Conservation (phyloP, 179 eudicot genomes). For the Gypsophila paniculata region DNA sequence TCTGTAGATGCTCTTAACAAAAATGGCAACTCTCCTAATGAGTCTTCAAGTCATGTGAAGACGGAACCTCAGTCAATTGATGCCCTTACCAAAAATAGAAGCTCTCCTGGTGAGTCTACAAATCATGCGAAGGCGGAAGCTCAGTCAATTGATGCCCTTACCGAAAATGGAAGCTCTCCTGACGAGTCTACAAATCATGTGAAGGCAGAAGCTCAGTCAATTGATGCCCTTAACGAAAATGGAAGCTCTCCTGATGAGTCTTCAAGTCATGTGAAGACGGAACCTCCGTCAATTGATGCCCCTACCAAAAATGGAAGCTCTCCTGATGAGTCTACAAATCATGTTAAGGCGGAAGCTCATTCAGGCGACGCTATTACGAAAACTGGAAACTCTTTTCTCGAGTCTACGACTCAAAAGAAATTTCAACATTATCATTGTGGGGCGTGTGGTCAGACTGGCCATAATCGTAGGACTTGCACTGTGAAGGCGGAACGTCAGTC, state of each 20-base stretch:
- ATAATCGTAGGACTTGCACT: conserved; percentile 42
- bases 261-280: too few species aligned
- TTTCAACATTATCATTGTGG: conserved; percentile 48
- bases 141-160: neutral
- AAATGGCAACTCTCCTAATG: conserved; percentile 5
- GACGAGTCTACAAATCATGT: conserved; percentile 14
- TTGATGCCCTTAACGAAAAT: neutral
- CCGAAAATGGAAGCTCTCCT: neutral
- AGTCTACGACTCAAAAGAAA: neutral
- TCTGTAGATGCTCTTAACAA: neutral
- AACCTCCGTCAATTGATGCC: neutral
- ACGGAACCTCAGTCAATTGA: neutral
- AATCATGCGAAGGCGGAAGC: conserved; percentile 5
- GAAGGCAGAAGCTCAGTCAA: conserved; percentile 11
- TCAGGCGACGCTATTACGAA: neutral
- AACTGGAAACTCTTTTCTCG: neutral
- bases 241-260: conserved; percentile 11
- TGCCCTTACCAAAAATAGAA: neutral
- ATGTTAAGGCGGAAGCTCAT: conserved; percentile 15
- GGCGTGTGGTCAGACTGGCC: conserved; percentile 53
- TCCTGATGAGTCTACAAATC: neutral
- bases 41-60: conserved; percentile 15
- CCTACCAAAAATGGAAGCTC: conserved; percentile 3
- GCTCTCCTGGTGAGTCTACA: neutral
- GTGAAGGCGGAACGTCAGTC: conserved; percentile 9